These are phyloP conservation scores for Colletotrichum viniferum DNA, from an alignment of 2,329 filamentous ascomycete species.

Conservation along the genomic window DNA sequence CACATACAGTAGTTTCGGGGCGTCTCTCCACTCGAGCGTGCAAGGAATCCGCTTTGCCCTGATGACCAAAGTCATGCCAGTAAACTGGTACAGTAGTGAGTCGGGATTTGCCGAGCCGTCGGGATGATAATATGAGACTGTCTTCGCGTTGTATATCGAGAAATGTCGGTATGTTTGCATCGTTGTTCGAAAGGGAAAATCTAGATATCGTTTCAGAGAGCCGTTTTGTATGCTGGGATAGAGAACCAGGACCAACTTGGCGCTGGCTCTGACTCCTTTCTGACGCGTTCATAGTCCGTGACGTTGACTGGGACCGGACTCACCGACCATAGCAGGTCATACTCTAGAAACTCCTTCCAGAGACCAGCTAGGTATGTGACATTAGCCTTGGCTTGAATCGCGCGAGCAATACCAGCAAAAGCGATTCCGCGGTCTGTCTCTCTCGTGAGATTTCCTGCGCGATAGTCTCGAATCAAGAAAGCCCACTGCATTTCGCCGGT, in stretches of 20 bases:
- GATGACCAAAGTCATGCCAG: background rate
- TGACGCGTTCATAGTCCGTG: fast-evolving
- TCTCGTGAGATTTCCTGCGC: background rate
- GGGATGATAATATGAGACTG: background rate
- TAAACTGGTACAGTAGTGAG: background rate
- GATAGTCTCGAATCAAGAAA: background rate
- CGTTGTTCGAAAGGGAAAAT: background rate
- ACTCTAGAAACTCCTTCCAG: background rate
- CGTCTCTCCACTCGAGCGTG: background rate
- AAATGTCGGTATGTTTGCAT: background rate
- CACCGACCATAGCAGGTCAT: background rate
- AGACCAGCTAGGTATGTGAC: background rate
- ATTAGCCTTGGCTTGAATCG: background rate
- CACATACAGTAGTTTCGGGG: background rate
- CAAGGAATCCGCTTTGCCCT: background rate
- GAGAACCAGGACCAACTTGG: background rate
- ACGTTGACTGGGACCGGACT: background rate
- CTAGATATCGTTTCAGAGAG: background rate
- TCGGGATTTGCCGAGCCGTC: background rate
- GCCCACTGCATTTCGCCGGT: background rate
- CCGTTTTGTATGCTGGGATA: background rate
- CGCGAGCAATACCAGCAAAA: background rate
- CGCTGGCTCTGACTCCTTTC: background rate
- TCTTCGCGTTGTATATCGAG: background rate
- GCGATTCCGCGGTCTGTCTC: background rate